phyloP scores from a whole-genome alignment of 345 rosid species.

The Pseudoturritis turrita region DNA sequence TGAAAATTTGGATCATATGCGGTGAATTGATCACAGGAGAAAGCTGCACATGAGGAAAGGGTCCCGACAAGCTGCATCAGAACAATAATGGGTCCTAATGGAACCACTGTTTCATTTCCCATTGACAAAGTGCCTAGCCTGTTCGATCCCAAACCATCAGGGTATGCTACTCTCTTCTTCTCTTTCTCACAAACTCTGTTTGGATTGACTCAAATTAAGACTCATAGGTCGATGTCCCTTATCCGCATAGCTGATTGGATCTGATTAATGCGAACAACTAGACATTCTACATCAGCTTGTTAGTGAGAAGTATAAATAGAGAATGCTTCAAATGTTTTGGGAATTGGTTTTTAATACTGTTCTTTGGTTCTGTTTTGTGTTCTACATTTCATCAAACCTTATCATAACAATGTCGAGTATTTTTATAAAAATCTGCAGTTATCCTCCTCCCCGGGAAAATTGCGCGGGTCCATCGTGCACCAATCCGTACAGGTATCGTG shows the following conservation, averaged over 20 bases:
- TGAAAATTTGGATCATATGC: background rate
- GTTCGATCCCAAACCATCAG: constrained; percentile 52
- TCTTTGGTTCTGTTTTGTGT: background rate
- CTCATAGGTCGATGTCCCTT: background rate
- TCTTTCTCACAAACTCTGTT: background rate
- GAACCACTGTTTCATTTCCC: constrained; percentile 76
- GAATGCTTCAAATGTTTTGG: background rate
- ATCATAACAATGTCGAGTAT: background rate
- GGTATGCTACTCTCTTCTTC: constrained; percentile 36
- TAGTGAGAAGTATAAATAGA: background rate
- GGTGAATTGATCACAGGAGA: constrained; percentile 47
- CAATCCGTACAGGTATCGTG: constrained; percentile 79
- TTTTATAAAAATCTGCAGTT: constrained; percentile 42
- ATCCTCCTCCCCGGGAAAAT: constrained; percentile 86
- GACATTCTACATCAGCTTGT: background rate
- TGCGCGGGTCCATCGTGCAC: constrained; percentile 80
- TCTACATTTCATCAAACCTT: background rate
- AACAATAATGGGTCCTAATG: constrained; percentile 63
- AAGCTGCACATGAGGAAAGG: constrained; percentile 53
- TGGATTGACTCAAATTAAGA: background rate
- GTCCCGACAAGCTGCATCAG: constrained; percentile 53
- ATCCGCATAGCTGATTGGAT: background rate
- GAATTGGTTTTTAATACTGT: too few relatives aligned
- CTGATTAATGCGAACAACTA: background rate
- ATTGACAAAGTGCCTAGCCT: constrained; percentile 77